Base-by-base conservation (phyloP, 208 protist genomes). In the Leishmania mexicana region DNA sequence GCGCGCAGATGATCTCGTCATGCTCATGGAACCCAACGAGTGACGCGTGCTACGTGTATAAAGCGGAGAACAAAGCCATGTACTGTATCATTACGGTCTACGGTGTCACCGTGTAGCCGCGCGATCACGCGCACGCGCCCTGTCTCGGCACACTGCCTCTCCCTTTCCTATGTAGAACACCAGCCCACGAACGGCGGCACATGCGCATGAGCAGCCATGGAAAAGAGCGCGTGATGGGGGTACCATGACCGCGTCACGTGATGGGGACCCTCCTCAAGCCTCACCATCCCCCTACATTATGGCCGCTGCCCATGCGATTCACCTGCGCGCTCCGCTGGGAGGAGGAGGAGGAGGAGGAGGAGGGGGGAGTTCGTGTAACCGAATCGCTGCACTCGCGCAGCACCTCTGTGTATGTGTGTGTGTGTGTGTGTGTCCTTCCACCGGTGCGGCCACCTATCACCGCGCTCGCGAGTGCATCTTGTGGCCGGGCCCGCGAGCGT, bases 21-120 rank as follows among this genome's bases (percentile, higher is more conserved):
- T 97, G 93, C 85, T 96, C 89, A 40, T 99, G 97, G 96, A 96
- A 98, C 83, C 86, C 92, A 21, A 79, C 83, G 11, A 97, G 93
- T 74, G 97, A 99, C 81, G 87, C 87, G 11, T 96, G 92, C 80
- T 98, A 95, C 79, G 92, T 96, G 40, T 75, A 96, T 81, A 89
- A 93, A 64, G 79, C 86, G 21, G 92, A 98, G 82, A 97, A 96
- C 64, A 95, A 88, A 71, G 91, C 85, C 10, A 96, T 96, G 92
- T 83, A 92, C 70, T 98, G 95, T 78, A 91, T 98, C 62, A 81
- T 97, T 4, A 96, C 93, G 15, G 89, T 98, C 24, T 98, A 96
- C 84, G 95, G 95, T 74, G 83, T 98, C 70, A 91, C 89, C 19
- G 75, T 94, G 72, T 94, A 85, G 79, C 47, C 49, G 28, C 15